Base-by-base conservation (phyloP, 1,284 basidiomycete genomes). In the Caloboletus firmus region DNA sequence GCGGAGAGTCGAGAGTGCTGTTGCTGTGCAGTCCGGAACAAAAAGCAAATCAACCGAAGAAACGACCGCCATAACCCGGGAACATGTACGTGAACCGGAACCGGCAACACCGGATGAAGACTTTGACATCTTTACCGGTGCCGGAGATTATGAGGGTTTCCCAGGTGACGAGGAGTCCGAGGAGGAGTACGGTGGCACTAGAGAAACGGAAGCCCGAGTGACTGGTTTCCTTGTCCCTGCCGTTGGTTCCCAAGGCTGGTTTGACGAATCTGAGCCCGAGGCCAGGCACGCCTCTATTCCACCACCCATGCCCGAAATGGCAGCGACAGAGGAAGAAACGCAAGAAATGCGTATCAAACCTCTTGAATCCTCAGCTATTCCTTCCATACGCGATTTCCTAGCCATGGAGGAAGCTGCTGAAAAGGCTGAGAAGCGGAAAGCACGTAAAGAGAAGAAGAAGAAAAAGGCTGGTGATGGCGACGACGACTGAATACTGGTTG, bases 101-200 rank as follows among this genome's bases (percentile, higher is more conserved):
- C 45, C 36, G 1, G 18, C 40, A 11, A 41, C 47, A 4, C 44
- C 74, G 9, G 74, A 77, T 39, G 80, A 83, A 18, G 79, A 88
- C 52, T 76, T 87, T 52, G 83, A 90, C 64, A 96, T 96, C 52
- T 97, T 97, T 69, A 90, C 84, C 1, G 93, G 79, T 48, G 92
- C 83, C 1, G 93, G 88, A 9, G 90, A 93, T 40, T 97, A 96
- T 69, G 78, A 85, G 49, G 91, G 88, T 2, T 64, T 89, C 15
- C 79, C 81, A 45, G 66, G 81, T 8, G 85, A 79, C 36, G 81
- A 84, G 15, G 82, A 82, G 20, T 75, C 74, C 24, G 73, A 75
- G 28, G 74, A 66, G 42, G 59, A 57, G 22, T 44, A 49, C 10
- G 49, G 36, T 24, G 53, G 45, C 28, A 44, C 17, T 13, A 54